Evolutionary conservation across 2,329 filamentous ascomycete species (phyloP), one percentile per base, ranked within the genome.

Genomic region (Pseudocercospora cruenta): DNA sequence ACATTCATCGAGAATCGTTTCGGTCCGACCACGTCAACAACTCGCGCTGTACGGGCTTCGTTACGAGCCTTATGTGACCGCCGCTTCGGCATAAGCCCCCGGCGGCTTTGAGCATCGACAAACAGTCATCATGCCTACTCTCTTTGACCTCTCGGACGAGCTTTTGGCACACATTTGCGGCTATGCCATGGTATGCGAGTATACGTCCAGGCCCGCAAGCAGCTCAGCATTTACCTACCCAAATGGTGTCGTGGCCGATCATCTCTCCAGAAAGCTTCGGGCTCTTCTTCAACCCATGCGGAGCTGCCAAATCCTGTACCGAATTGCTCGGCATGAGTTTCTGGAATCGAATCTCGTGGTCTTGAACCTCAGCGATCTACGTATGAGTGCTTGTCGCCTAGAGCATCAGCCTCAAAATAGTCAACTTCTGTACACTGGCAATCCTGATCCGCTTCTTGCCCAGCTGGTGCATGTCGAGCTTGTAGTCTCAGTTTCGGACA

Each of bases 281-380:
- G 8, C 10, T 14, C 55, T 66, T 0, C 64, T 66, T 4, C 45
- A 31, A 21, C 64, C 64, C 45, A 58, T 66, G 33, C 64, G 64
- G 12, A 54, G 60, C 36, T 62, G 60, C 43, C 55, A 2, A 4
- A 33, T 49, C 1, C 60, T 66, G 5, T 66, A 66, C 24, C 39
- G 24, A 7, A 54, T 66, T n/a, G 55, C 60, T 0, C 31, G 39
- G 22, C 55, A 66, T 47, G 51, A 59, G 16, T 66, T 53, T 9
- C 64, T 66, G n/a, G 64, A 66, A 55, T 53, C 64, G 1, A 66
- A 66, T n/a, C 22, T 66, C 1, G 58, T 66, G 9, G 59, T 63
- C 1, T 33, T 66, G 0, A 62, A 66, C 12, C 60, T 66, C 12
- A 63, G 60, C 33, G 64, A 66, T 36, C 61, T 66, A 7, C 64